Conservation (phyloP, 202 grass and related monocot species). For the Setaria viridis region DNA sequence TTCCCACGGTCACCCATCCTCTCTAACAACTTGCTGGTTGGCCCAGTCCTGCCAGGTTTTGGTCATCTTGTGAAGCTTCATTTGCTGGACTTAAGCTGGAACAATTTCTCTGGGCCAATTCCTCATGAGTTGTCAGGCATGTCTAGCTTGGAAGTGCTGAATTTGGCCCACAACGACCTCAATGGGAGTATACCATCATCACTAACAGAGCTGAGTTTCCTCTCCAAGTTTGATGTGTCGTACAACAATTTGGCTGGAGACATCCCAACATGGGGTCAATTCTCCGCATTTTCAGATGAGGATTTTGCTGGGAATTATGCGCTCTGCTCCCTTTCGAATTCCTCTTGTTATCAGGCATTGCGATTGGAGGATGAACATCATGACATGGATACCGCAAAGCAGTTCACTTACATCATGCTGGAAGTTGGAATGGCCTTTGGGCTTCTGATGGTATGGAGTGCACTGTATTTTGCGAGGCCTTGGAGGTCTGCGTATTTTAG, state of each 20-base stretch:
- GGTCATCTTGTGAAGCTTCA: slow-evolving; percentile 63
- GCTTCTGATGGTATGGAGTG: background rate
- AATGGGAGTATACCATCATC: slow-evolving; percentile 72
- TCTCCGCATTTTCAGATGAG: slow-evolving; percentile 57
- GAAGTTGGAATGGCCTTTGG: slow-evolving; percentile 18
- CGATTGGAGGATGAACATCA: background rate
- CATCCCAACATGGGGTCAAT: slow-evolving; percentile 74
- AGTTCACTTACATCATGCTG: background rate
- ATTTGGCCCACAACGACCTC: slow-evolving; percentile 81
- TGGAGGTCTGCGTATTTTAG: slow-evolving; percentile 7
- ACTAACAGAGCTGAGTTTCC: slow-evolving; percentile 62
- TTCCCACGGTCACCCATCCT: slow-evolving; percentile 76
- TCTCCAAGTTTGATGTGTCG: slow-evolving; percentile 75
- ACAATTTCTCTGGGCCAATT: slow-evolving; percentile 80
- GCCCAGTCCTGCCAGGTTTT: slow-evolving; percentile 56
- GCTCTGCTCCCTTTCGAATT: slow-evolving; percentile 45
- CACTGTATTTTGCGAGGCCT: slow-evolving; percentile 23
- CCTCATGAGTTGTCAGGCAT: slow-evolving; percentile 74
- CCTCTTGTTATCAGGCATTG: background rate
- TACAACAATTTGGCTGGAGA: slow-evolving; percentile 67
- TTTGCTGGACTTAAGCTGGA: slow-evolving; percentile 69
- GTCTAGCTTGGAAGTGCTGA: slow-evolving; percentile 68
- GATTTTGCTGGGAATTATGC: slow-evolving; percentile 65
- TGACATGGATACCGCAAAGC: background rate
- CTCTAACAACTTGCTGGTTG: slow-evolving; percentile 64